Evolutionary conservation across 1,284 basidiomycete genomes (phyloP), one percentile per base, ranked within the genome.

Genomic region (Leccinum solheimii): DNA sequence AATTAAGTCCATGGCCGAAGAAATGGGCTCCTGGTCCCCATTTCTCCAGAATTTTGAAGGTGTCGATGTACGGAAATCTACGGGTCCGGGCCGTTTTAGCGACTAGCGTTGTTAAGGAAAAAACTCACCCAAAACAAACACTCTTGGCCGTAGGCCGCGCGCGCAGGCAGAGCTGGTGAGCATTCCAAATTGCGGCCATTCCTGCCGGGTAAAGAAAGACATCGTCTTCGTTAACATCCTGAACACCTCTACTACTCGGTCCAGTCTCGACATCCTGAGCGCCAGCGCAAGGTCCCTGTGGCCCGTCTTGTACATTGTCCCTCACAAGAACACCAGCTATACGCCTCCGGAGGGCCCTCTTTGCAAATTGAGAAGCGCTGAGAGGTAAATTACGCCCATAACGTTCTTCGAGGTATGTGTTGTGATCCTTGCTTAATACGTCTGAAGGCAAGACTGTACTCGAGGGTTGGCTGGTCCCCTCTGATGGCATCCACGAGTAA

Each of bases 1-100:
- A 74, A 62, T 92, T 87, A 5, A 89, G 77, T 1, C 97, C 97
- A 64, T 86, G 81, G 3, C 96, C 97, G 62, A 93, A 85, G 79
- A 98, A 97, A 75, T 94, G 83, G 68, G 91, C 95, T 0, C 97
- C 97, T 1, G 93, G 92, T 1, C 97, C 97, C 94, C 96, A 99
- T 77, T 99, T 98, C 68, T 97, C 82, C 4, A 99, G 81, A 50
- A 97, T 87, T 77, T 99, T 99, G 63, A 98, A 84, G n/a, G 97
- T 98, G 75, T 99, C 97, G 9, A 90, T 94, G 76, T 98, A 99
- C 0, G 96, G 92, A 76, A 99, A 99, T 19, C 96, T 97, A 64
- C 19, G 58, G 7, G n/a, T 38, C 52, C 55, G 51, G 65, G 3
- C 57, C 59, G 55, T 21, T 34, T 66, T 50, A 63, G 23, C 3